A percentile compares a stretch with the other conserved stretches of the same genome.
These are phyloP conservation scores for Agrostemma githago DNA, from an alignment of 148 eudicot species.

Conservation along the genomic window DNA sequence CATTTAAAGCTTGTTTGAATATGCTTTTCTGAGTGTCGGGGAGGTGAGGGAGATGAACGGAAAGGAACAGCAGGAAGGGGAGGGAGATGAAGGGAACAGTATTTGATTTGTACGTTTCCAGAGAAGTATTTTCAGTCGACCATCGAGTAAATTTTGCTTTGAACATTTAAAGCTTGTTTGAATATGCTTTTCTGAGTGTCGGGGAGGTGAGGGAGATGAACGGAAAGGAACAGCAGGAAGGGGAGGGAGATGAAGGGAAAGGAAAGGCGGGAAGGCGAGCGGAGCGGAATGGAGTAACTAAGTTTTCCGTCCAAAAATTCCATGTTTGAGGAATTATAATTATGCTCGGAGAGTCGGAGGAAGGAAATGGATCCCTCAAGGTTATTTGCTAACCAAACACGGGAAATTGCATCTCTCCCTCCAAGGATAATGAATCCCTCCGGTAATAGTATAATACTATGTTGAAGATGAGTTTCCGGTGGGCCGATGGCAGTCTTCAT, in stretches of 20 bases:
- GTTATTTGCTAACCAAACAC: not conserved
- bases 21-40: not conserved
- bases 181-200: not conserved
- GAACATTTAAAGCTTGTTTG: not conserved
- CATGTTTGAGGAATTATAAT: too few relatives aligned
- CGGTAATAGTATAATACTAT: not conserved
- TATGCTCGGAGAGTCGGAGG: not conserved
- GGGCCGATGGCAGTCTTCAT: not conserved
- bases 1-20: not conserved
- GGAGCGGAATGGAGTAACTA: not conserved
- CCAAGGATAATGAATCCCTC: not conserved
- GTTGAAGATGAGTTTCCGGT: not conserved
- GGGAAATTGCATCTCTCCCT: not conserved
- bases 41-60: not conserved
- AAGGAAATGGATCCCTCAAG: not conserved
- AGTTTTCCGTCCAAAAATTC: not conserved
- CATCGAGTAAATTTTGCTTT: not conserved
- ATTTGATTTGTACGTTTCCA: not conserved
- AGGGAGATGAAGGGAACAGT: not conserved
- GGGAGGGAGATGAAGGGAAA: not conserved
- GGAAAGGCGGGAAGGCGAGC: not conserved
- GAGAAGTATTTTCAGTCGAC: constrained; percentile 2
- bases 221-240: not conserved
- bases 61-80: not conserved
- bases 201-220: not conserved